phyloP scores from a whole-genome alignment of 1,284 basidiomycete genomes.

The Chondrostereum purpureum region DNA sequence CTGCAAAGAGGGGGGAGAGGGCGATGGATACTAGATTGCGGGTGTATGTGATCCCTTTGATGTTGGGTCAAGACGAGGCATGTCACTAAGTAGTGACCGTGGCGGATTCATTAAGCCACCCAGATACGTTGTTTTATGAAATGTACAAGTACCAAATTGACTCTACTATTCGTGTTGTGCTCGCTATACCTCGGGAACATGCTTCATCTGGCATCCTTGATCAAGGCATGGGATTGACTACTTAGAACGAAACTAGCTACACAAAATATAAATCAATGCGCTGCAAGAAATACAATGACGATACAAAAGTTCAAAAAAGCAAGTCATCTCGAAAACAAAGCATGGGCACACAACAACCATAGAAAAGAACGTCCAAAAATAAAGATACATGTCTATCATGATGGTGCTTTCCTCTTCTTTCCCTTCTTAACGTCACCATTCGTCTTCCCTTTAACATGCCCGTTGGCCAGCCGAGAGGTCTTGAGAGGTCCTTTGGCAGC shows the following conservation, averaged over 20 bases:
- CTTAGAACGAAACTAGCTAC: neutral
- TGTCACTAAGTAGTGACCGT: conserved; percentile 1
- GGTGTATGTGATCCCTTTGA: too few relatives aligned
- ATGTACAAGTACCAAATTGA: too few relatives aligned
- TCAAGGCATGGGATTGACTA: too few relatives aligned
- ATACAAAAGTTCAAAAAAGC: conserved; percentile 14
- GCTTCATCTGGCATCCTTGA: too few relatives aligned
- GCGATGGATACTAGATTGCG: conserved; percentile 81
- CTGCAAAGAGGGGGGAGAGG: conserved; percentile 84
- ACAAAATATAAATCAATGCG: conserved; percentile 5
- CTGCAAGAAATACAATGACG: conserved; percentile 18
- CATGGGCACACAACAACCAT: conserved; percentile 8
- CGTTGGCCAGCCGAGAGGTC: conserved; percentile 38
- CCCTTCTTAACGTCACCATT: conserved; percentile 46
- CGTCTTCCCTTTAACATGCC: conserved; percentile 34
- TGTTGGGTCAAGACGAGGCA: too few relatives aligned
- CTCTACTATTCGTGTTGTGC: too few relatives aligned
- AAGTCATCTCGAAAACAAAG: conserved; percentile 11
- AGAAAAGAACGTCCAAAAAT: conserved; percentile 9
- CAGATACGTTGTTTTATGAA: neutral
- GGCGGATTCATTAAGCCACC: conserved; percentile 6
- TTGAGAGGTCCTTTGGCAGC: conserved; percentile 29
- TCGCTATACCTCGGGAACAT: too few relatives aligned
- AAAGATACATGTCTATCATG: conserved; percentile 22
- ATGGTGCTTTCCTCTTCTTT: conserved; percentile 50